Base-by-base conservation (phyloP, 2,329 filamentous ascomycete species). In the Fusarium siculi region DNA sequence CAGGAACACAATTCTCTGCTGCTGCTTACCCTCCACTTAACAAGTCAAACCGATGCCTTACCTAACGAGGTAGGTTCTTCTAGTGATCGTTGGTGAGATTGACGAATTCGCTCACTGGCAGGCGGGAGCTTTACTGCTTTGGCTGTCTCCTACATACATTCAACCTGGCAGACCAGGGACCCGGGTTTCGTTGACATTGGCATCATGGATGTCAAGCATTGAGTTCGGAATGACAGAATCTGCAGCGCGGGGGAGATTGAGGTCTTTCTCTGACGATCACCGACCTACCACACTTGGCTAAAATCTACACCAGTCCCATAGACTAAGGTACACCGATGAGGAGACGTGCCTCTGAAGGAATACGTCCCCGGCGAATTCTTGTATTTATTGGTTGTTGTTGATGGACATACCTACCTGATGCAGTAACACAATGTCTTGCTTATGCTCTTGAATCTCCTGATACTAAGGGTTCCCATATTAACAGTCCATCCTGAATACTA, bases 11-110 rank as follows among this genome's bases (percentile, higher is more conserved):
- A 32, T 32, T 32, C 32, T 32, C 32, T 32, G 32, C 25, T 59
- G 32, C 43, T 59, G 32, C 43, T 54, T 56, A 57, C 55, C 32
- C 37, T 55, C 55, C 43, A 60, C 23, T 63, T 63, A 53, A 42
- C 30, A 52, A 40, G 36, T 62, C 55, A 49, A 54, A 54, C 49
- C 36, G 56, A 49, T 61, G 54, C 60, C 63, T 74, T 71, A 42
- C 71, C 71, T 46, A 73, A 74, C 66, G 46, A 16, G 58, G 71
- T 52, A 73, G 67, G 71, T 64, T 56, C 58, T 61, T 61, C 56
- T 46, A 36, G 54, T 40, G 36, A 55, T 39, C 52, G 34, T 49
- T 57, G 46, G 37, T 49, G 49, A 68, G 66, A 59, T 68, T 64
- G 70, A 68, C 54, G 63, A 57, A 66, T 57, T 72, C 28, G 56